Evolutionary conservation across 768 basidiomycete species (phyloP).

Genomic region (Mycena indigotica): DNA sequence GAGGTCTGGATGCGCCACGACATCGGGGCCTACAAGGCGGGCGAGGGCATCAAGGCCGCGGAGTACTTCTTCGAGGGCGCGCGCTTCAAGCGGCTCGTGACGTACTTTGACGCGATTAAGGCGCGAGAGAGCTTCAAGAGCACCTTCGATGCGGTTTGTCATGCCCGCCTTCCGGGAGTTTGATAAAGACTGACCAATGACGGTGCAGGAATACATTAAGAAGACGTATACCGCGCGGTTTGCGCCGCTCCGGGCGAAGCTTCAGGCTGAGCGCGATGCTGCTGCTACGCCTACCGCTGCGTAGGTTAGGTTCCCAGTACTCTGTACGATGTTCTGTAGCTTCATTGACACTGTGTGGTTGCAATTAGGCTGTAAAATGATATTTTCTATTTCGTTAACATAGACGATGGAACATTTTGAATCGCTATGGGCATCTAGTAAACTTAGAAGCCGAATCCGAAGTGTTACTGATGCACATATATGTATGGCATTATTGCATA

Average conservation of each 20-base stretch:
- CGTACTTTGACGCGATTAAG: constrained; percentile 51
- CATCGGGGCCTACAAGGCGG: constrained; percentile 50
- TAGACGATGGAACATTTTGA: too few relatives aligned
- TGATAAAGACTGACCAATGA: not conserved
- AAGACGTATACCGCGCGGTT: constrained; percentile 15
- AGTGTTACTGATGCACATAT: too few relatives aligned
- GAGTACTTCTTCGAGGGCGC: constrained; percentile 43
- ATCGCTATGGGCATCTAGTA: too few relatives aligned
- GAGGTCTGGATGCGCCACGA: constrained; percentile 50
- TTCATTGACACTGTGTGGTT: too few relatives aligned
- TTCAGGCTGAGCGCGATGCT: constrained; percentile 3
- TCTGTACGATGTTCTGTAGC: too few relatives aligned
- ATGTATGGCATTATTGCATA: too few relatives aligned
- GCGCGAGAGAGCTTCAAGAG: constrained; percentile 54
- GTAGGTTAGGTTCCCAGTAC: not conserved
- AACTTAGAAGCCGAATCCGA: too few relatives aligned
- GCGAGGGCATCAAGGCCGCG: constrained; percentile 47
- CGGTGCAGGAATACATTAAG: constrained; percentile 19
- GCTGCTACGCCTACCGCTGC: too few relatives aligned
- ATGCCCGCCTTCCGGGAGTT: not conserved
- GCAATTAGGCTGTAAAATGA: too few relatives aligned
- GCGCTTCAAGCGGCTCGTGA: constrained; percentile 52
- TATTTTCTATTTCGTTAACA: too few relatives aligned
- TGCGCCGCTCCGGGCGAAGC: constrained; percentile 10
- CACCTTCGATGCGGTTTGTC: constrained; percentile 58